Evolutionary conservation across 2,329 filamentous ascomycete species (phyloP).

Genomic region (Trichoderma sp.): DNA sequence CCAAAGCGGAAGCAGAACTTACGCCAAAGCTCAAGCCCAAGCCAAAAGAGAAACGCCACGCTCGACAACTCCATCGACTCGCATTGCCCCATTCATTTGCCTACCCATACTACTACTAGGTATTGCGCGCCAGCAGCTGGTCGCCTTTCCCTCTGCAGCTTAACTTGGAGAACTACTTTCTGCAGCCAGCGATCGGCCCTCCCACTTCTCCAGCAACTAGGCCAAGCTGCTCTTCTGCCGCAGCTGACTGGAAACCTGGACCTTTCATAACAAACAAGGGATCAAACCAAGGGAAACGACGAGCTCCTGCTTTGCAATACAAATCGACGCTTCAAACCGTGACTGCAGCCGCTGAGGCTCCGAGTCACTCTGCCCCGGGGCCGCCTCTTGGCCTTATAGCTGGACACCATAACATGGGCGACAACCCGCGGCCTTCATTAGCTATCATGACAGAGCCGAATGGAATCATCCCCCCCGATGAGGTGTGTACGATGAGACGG

Average conservation of each 20-base stretch:
- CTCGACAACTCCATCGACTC: slow-evolving; percentile 19
- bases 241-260: slow-evolving; percentile 3
- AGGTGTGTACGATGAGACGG: slow-evolving; percentile 24
- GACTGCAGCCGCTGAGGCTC: slow-evolving; percentile 1
- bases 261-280: background rate
- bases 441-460: slow-evolving; percentile 25
- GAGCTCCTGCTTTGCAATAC: background rate
- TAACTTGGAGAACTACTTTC: slow-evolving; percentile 10
- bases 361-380: slow-evolving; percentile 16
- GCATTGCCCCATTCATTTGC: slow-evolving; percentile 1
- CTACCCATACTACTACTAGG: slow-evolving; percentile 9
- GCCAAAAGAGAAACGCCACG: slow-evolving; percentile 16
- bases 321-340: background rate
- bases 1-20: background rate
- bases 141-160: slow-evolving; percentile 16
- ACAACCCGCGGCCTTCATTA: slow-evolving; percentile 11
- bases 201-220: slow-evolving; percentile 2
- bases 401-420: slow-evolving; percentile 1
- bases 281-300: background rate
- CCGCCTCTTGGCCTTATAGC: background rate
- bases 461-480: slow-evolving; percentile 26
- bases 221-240: background rate
- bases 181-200: slow-evolving; percentile 7
- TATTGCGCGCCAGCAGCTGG: slow-evolving; percentile 1
- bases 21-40: slow-evolving; percentile 12